Conservation (phyloP, 345 rosid species). For the Anastatica hierochuntica region DNA sequence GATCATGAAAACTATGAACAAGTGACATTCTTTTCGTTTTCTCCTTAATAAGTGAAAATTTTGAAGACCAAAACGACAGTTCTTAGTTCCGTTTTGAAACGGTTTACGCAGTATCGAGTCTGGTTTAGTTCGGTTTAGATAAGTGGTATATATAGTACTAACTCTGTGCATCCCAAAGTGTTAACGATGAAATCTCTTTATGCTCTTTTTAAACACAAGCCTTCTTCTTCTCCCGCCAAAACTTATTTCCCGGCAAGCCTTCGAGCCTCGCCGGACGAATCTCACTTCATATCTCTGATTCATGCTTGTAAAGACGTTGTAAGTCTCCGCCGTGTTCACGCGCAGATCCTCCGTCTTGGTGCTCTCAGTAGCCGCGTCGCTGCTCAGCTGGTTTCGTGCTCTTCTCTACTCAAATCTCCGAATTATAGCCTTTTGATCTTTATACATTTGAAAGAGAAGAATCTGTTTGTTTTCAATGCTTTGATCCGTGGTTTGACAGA, state of each 20-base stretch:
- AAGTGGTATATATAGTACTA: background rate
- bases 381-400: conserved; percentile 43
- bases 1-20: background rate
- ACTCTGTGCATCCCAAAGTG: too few relatives aligned
- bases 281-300: conserved; percentile 36
- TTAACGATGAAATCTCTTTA: conserved; percentile 23
- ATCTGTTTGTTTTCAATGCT: conserved; percentile 40
- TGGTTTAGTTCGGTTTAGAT: background rate
- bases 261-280: conserved; percentile 17
- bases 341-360: conserved; percentile 38
- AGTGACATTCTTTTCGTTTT: too few relatives aligned
- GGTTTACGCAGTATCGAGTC: background rate
- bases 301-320: conserved; percentile 31
- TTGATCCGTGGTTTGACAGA: conserved; percentile 44
- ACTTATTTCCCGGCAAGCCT: conserved; percentile 1
- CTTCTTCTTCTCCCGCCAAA: conserved; percentile 31
- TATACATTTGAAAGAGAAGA: conserved; percentile 29
- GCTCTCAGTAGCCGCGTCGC: conserved; percentile 33
- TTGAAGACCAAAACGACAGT: too few relatives aligned
- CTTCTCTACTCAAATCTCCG: conserved; percentile 34
- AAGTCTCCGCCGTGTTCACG: conserved; percentile 45
- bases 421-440: conserved; percentile 39
- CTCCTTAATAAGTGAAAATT: too few relatives aligned
- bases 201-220: conserved; percentile 21
- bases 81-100: too few relatives aligned